These are phyloP conservation scores for Microglena sp. DNA, from an alignment of 139 green algal species.

Conservation along the genomic window DNA sequence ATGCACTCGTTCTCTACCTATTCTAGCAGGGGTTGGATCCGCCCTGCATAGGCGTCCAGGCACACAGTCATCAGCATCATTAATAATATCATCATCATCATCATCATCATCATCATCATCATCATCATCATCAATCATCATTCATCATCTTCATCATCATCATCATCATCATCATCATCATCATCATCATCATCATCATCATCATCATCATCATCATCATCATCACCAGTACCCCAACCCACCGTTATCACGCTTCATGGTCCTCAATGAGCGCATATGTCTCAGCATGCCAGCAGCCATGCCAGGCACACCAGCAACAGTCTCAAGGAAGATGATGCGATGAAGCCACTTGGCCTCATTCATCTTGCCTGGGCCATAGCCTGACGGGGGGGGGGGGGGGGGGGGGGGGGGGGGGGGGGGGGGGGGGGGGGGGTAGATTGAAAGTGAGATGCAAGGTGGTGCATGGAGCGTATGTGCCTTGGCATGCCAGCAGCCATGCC, in stretches of 20 bases:
- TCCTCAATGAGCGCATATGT: slow-evolving; percentile 75
- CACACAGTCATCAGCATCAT: no score
- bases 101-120: no score
- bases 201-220: neutral
- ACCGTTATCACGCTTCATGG: slow-evolving; percentile 67
- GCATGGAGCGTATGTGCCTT: slow-evolving; percentile 80
- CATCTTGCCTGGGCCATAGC: no score
- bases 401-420: no score
- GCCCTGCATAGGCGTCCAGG: neutral
- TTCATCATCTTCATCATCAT: no score
- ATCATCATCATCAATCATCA: no score
- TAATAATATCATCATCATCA: no score
- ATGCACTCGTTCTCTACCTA: slow-evolving; percentile 31
- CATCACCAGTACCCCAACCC: slow-evolving; percentile 10
- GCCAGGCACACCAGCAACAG: slow-evolving; percentile 79
- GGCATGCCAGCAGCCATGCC: slow-evolving; percentile 89
- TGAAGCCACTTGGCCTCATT: slow-evolving; percentile 64
- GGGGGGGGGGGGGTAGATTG: no score
- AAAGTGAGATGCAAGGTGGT: no score
- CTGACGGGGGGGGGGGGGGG: no score
- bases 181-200: no score
- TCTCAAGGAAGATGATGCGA: slow-evolving; percentile 87
- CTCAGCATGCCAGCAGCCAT: slow-evolving; percentile 88
- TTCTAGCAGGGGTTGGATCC: neutral
- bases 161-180: no score